Base-by-base conservation (phyloP, 805 yeast species). In the Limtongia smithiae region DNA sequence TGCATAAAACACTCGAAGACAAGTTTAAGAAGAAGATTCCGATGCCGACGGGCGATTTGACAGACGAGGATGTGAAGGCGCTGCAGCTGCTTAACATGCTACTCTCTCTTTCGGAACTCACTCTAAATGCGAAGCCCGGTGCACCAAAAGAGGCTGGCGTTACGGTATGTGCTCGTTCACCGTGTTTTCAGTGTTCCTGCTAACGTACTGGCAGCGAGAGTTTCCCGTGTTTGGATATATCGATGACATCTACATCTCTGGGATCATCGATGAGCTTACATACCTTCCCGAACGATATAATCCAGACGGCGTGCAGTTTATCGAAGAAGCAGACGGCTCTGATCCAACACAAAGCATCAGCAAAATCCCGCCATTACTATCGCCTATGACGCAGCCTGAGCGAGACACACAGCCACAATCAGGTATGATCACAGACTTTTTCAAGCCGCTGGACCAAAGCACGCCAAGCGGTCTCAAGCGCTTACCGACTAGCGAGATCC, bases 241-340 rank as follows among this genome's bases (percentile, higher is more conserved):
- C 2, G 51, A 44, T 17, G 54, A 41, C 28, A 17, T 46, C 12
- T 50, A 42, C 31, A 30, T 57, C 17, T 35, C 58, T 11, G 60
- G 60, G 3, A 46, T 57, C 25, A 52, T 57, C 27, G 60, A 57
- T 27, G 55, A 58, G 21, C 32, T 53, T 17, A 33, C 51, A 15
- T 56, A 49, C 20, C 12, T 42, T 35, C 17, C 41, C 5, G 44
- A 45, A 14, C 44, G 48, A 18, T 28, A 40, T 12, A 22, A 48
- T 21, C 49, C 43, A 7, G 36, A 44, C 4, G 53, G 46, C 8
- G 21, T 48, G 14, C 52, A 48, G 37, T 51, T 40, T 41, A n/a
- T 48, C 2, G 56, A 48, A n/a, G 41, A 37, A 15, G 41, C 14
- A 5, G 20, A 20, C n/a, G 9, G 25, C 20, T 6, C 4, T 5